A percentile compares a stretch with the other conserved stretches of the same genome.
Evolutionary conservation across 805 yeast species (phyloP).

Genomic region (Wickerhamiella nectarea): DNA sequence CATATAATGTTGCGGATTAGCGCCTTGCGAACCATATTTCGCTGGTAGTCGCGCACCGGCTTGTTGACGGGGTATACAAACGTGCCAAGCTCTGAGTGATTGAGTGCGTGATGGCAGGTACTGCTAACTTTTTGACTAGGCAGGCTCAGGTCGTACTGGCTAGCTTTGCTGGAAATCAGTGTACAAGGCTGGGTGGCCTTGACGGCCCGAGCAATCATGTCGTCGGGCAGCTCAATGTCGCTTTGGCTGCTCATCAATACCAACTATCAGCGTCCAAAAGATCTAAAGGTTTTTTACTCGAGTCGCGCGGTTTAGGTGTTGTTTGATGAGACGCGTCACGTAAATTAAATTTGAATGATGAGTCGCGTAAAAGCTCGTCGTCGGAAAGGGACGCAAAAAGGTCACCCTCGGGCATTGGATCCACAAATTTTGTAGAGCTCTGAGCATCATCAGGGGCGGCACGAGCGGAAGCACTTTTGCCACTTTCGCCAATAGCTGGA

Average conservation of each 20-base stretch:
- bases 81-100: constrained; percentile 28
- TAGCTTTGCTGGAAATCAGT: too few relatives aligned
- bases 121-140: neutral
- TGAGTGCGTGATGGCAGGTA: constrained; percentile 31
- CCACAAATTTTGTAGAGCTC: too few relatives aligned
- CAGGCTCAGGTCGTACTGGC: neutral
- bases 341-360: neutral
- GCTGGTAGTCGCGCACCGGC: constrained; percentile 79
- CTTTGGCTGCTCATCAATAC: neutral
- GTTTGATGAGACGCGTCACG: neutral
- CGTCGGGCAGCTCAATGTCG: neutral
- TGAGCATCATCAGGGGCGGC: too few relatives aligned
- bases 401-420: too few relatives aligned
- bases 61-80: constrained; percentile 78
- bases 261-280: constrained; percentile 7
- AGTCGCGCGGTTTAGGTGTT: neutral
- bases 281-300: neutral
- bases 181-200: too few relatives aligned
- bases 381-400: constrained; percentile 2
- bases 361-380: neutral
- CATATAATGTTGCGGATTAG: constrained; percentile 63
- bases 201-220: neutral
- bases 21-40: constrained; percentile 59
- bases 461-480: too few relatives aligned
- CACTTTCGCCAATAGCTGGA: too few relatives aligned